These are phyloP conservation scores for Cryphonectria nitschkei DNA, from an alignment of 2,329 filamentous ascomycete genomes.

Conservation along the genomic window DNA sequence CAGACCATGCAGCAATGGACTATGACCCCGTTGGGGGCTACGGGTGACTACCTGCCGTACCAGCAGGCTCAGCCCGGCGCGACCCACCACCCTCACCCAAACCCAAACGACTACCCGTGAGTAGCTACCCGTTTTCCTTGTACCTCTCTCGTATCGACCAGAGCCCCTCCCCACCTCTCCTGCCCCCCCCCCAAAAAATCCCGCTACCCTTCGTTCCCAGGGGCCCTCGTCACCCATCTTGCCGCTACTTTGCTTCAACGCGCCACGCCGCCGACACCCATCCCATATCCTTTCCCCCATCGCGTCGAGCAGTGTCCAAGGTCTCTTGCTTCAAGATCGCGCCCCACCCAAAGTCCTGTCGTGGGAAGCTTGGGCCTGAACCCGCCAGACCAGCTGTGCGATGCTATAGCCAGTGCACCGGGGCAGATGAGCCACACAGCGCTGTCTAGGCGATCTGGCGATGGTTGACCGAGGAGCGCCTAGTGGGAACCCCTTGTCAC, in stretches of 20 bases:
- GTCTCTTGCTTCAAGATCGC: background rate
- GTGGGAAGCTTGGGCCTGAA: background rate
- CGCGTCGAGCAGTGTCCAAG: background rate
- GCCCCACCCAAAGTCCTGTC: background rate
- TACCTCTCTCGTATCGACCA: constrained; percentile 36
- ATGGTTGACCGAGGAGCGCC: background rate
- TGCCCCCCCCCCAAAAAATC: background rate
- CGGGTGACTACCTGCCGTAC: constrained; percentile 46
- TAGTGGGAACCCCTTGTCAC: background rate
- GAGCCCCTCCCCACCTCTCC: constrained; percentile 9
- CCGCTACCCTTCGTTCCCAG: background rate
- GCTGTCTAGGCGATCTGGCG: background rate
- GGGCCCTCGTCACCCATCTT: constrained; percentile 5
- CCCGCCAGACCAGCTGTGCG: background rate
- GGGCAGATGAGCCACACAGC: background rate
- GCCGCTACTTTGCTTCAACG: constrained; percentile 18
- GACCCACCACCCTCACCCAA: constrained; percentile 49
- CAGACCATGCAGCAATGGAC: constrained; percentile 66
- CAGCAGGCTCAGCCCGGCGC: constrained; percentile 50
- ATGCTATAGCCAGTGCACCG: background rate
- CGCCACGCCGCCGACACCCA: background rate
- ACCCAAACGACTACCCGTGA: constrained; percentile 59
- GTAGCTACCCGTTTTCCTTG: constrained; percentile 46
- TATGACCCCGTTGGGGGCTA: constrained; percentile 55
- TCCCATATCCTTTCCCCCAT: background rate